These are phyloP conservation scores for Mycena haematopus DNA, from an alignment of 768 basidiomycete genomes.

Conservation along the genomic window DNA sequence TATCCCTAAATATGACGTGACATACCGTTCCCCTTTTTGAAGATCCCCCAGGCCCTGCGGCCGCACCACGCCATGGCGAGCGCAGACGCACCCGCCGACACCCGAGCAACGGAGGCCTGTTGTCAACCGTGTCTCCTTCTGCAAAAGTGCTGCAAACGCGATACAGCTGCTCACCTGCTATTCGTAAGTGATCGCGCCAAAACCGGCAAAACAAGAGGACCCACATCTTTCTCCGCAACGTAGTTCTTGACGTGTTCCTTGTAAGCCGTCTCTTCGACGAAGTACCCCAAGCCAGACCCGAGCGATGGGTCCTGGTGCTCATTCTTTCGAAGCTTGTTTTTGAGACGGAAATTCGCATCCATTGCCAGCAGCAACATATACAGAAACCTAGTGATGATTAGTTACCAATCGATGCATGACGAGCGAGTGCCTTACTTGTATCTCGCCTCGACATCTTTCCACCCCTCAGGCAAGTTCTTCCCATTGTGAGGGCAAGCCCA, in stretches of 20 bases:
- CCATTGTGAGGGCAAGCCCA: too few relatives aligned
- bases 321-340: too few relatives aligned
- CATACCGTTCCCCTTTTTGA: slow-evolving; percentile 14
- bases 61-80: slow-evolving; percentile 1
- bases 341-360: slow-evolving; percentile 34
- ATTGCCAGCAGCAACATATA: slow-evolving; percentile 24
- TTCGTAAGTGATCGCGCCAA: not conserved
- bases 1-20: not conserved
- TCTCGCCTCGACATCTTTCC: slow-evolving; percentile 11
- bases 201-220: too few relatives aligned
- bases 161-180: slow-evolving; percentile 28
- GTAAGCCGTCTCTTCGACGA: slow-evolving; percentile 21
- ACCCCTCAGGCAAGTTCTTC: slow-evolving; percentile 31
- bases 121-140: slow-evolving; percentile 26
- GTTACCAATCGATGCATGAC: not conserved
- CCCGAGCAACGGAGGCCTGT: too few relatives aligned
- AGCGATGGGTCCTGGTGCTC: slow-evolving; percentile 28
- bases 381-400: slow-evolving; percentile 14
- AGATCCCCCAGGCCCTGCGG: slow-evolving; percentile 12
- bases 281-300: slow-evolving; percentile 23
- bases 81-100: slow-evolving; percentile 1
- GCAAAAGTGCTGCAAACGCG: slow-evolving; percentile 28
- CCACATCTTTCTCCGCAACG: slow-evolving; percentile 21
- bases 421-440: not conserved
- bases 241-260: too few relatives aligned